Percentiles rank a stretch among this genome's conserved stretches.
phyloP scores from a whole-genome alignment of 2,329 filamentous ascomycete species.

The Calonectria hongkongensis region DNA sequence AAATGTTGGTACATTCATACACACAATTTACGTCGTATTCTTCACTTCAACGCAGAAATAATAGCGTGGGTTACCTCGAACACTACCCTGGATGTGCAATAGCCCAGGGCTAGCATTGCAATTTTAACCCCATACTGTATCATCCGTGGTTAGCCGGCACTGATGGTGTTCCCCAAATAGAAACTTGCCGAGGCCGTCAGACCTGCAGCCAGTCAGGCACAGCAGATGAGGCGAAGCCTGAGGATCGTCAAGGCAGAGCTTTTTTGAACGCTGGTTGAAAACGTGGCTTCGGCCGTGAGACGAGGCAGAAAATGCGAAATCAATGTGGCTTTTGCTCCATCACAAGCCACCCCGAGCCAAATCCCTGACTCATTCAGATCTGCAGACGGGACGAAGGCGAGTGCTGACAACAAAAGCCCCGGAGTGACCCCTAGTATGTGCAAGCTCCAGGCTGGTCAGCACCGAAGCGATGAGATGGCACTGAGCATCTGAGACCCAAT shows the following conservation, averaged over 20 bases:
- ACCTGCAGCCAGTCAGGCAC: slow-evolving; percentile 39
- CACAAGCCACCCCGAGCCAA: slow-evolving; percentile 41
- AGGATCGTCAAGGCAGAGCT: slow-evolving; percentile 43
- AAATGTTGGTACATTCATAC: neutral
- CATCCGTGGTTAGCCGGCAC: slow-evolving; percentile 5
- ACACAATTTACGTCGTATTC: neutral
- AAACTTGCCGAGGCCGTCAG: slow-evolving; percentile 39
- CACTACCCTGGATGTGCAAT: slow-evolving; percentile 18
- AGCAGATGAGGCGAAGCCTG: slow-evolving; percentile 43
- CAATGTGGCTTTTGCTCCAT: slow-evolving; percentile 48
- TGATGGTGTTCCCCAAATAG: slow-evolving; percentile 49
- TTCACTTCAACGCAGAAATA: slow-evolving; percentile 1
- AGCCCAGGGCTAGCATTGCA: slow-evolving; percentile 13
- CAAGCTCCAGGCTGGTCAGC: slow-evolving; percentile 31
- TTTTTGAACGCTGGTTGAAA: neutral
- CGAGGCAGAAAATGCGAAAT: slow-evolving; percentile 23
- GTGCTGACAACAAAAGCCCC: slow-evolving; percentile 8
- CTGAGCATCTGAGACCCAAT: slow-evolving; percentile 48
- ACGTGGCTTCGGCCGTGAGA: slow-evolving; percentile 34
- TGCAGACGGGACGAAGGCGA: slow-evolving; percentile 2
- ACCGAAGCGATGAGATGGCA: slow-evolving; percentile 39
- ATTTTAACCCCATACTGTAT: slow-evolving; percentile 21
- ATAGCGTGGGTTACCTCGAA: slow-evolving; percentile 13
- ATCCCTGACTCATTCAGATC: slow-evolving; percentile 5
- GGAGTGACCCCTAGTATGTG: slow-evolving; percentile 26